A percentile compares a stretch with the other conserved stretches of the same genome.
Evolutionary conservation across 73 alveolate species (phyloP).

Genomic region (Paramecium tetraurelia): DNA sequence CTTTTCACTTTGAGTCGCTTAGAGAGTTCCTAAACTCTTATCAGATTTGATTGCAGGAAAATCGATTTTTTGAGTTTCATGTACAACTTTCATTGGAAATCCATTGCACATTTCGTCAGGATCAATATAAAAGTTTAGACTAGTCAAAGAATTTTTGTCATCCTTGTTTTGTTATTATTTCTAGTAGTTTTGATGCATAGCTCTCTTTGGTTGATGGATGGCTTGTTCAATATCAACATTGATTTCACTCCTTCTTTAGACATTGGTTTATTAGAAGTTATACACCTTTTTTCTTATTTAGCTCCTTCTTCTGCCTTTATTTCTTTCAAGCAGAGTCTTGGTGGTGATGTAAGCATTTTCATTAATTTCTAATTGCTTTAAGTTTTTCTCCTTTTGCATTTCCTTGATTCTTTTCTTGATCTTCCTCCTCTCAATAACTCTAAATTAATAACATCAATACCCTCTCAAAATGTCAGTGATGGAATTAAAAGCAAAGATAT

Average conservation of each 20-base stretch:
- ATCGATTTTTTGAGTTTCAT: neutral
- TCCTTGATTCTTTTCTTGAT: neutral
- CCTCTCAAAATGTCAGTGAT: neutral
- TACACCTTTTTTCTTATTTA: neutral
- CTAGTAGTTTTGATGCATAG: neutral
- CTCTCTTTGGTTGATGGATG: neutral
- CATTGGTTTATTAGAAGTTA: neutral
- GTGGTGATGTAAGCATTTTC: neutral
- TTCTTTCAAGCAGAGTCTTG: neutral
- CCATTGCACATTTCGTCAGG: constrained; percentile 16
- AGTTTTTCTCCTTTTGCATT: neutral
- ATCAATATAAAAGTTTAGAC: neutral
- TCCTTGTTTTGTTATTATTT: neutral
- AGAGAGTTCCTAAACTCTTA: neutral
- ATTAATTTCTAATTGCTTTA: constrained; percentile 18
- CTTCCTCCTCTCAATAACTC: neutral
- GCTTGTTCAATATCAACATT: neutral
- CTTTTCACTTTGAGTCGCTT: neutral
- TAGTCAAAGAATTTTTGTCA: neutral
- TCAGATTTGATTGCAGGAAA: neutral
- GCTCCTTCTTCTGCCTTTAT: neutral
- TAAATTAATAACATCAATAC: neutral
- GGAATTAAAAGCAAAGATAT: neutral
- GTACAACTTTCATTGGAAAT: constrained; percentile 15
- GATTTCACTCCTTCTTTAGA: neutral